Conservation (phyloP, 2,329 filamentous ascomycete genomes). For the Venturia nashicola region DNA sequence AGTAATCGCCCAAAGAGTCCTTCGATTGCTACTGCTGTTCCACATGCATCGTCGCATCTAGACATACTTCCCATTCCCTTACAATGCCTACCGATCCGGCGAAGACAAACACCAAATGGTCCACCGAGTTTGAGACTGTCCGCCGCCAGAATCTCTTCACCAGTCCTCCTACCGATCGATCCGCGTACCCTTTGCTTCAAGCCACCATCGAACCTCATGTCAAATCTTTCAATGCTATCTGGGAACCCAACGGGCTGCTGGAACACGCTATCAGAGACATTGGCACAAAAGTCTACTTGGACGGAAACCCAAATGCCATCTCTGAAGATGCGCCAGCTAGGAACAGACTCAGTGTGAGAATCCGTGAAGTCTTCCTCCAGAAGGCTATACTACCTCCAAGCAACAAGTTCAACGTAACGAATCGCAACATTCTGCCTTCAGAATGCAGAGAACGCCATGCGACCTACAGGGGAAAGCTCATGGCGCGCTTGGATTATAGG, state of each 20-base stretch:
- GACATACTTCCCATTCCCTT: background rate
- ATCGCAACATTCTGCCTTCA: constrained; percentile 76
- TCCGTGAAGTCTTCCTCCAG: constrained; percentile 71
- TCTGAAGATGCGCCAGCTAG: constrained; percentile 43
- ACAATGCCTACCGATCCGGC: constrained; percentile 7
- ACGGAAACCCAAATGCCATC: constrained; percentile 49
- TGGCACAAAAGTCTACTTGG: constrained; percentile 75
- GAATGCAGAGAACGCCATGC: constrained; percentile 91
- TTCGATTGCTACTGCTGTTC: background rate
- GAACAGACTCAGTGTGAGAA: constrained; percentile 66
- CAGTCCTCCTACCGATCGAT: constrained; percentile 75
- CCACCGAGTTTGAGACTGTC: constrained; percentile 73
- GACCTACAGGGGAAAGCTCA: constrained; percentile 79
- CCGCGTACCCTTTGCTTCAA: constrained; percentile 77
- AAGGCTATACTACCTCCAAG: constrained; percentile 66
- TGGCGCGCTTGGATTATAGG: constrained; percentile 69
- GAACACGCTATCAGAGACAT: constrained; percentile 76
- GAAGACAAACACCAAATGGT: constrained; percentile 41
- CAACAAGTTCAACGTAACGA: constrained; percentile 68
- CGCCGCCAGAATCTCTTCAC: constrained; percentile 80
- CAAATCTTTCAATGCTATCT: constrained; percentile 88
- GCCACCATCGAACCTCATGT: constrained; percentile 84
- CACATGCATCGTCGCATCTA: background rate
- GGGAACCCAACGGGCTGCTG: constrained; percentile 60
- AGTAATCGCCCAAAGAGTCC: background rate